Conservation (phyloP, 768 basidiomycete genomes). For the Boletus sp. region DNA sequence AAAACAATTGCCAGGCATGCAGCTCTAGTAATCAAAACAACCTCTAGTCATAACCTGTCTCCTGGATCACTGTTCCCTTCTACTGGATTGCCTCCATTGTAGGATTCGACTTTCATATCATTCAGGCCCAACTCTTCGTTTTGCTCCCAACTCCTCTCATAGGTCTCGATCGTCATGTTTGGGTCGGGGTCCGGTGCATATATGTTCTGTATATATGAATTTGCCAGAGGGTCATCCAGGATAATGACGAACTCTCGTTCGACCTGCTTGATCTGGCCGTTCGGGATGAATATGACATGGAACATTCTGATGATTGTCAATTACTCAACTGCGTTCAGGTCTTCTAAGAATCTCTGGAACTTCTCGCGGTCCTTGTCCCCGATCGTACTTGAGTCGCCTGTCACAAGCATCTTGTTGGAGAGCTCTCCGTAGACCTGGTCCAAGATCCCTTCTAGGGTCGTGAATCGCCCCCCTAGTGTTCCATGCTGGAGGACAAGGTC, state of each 20-base stretch:
- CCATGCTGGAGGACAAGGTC: slow-evolving; percentile 89
- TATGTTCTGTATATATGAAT: slow-evolving; percentile 94
- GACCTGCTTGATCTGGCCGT: slow-evolving; percentile 66
- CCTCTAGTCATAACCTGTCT: slow-evolving; percentile 1
- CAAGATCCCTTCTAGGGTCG: slow-evolving; percentile 93
- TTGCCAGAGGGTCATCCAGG: slow-evolving; percentile 92
- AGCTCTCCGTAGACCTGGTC: slow-evolving; percentile 95
- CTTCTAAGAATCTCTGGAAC: slow-evolving; percentile 75
- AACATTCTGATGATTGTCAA: not conserved
- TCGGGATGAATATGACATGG: not conserved
- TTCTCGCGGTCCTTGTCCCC: slow-evolving; percentile 44
- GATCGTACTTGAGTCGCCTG: slow-evolving; percentile 56
- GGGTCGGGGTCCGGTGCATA: slow-evolving; percentile 98
- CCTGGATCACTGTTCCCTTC: not conserved
- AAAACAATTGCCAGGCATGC: not conserved
- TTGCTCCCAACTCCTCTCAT: slow-evolving; percentile 84
- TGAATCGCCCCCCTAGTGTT: slow-evolving; percentile 95
- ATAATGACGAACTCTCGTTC: slow-evolving; percentile 85
- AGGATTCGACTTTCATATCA: slow-evolving; percentile 74
- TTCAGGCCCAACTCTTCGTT: slow-evolving; percentile 94
- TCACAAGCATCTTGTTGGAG: slow-evolving; percentile 77
- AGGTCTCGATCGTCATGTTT: slow-evolving; percentile 79
- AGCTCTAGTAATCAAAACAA: not conserved
- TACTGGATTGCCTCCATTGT: slow-evolving; percentile 13
- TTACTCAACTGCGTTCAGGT: slow-evolving; percentile 64